Evolutionary conservation across 306 rosid genomes (phyloP).

Genomic region (Albizia julibrissin): DNA sequence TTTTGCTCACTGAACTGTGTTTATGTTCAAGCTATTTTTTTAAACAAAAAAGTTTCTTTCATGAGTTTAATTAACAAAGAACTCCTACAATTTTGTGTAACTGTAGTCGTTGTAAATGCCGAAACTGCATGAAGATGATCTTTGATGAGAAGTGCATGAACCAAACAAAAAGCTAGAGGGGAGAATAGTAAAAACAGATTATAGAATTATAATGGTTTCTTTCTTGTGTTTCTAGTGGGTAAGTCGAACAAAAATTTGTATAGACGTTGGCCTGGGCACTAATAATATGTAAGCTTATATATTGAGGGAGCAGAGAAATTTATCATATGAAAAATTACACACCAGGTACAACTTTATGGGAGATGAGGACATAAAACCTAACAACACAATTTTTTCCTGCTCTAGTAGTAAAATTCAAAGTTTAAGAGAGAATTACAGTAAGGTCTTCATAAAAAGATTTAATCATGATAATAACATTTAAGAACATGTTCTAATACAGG

Average conservation of each 20-base stretch:
- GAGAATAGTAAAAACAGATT: neutral
- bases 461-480: too few species aligned
- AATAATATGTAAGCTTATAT: too few species aligned
- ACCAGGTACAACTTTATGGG: too few species aligned
- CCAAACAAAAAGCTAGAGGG: neutral
- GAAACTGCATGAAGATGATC: neutral
- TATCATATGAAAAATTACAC: too few species aligned
- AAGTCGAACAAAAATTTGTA: neutral
- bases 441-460: too few species aligned
- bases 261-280: neutral
- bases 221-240: neutral
- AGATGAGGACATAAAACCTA: too few species aligned
- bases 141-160: neutral
- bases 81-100: neutral
- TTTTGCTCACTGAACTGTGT: neutral
- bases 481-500: too few species aligned
- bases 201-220: neutral
- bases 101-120: neutral
- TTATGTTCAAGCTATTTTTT: neutral
- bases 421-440: too few species aligned
- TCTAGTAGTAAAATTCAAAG: too few species aligned
- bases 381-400: too few species aligned
- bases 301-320: too few species aligned
- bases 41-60: neutral
- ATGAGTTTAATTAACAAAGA: neutral